Evolutionary conservation across 2,329 filamentous ascomycete species (phyloP).

Genomic region (Neofusicoccum kwambonambiense): DNA sequence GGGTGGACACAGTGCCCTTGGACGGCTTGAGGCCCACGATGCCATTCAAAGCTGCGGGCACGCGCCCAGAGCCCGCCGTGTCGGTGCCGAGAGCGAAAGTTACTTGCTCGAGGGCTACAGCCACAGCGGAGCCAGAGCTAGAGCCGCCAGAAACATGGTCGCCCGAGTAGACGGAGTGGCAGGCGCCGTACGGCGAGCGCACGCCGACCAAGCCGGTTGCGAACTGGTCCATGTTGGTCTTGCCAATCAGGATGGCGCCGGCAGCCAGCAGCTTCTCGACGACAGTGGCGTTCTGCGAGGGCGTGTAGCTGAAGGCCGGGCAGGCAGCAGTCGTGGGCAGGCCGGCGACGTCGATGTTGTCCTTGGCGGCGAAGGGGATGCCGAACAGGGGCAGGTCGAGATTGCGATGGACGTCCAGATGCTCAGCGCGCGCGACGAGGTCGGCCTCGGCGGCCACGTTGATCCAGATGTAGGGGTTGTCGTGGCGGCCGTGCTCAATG

Average conservation of each 20-base stretch:
- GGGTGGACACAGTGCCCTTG: slow-evolving; percentile 47
- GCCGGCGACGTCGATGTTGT: slow-evolving; percentile 51
- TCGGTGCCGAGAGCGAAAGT: slow-evolving; percentile 54
- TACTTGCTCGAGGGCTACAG: slow-evolving; percentile 49
- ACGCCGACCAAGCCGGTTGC: slow-evolving; percentile 58
- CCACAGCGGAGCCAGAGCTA: slow-evolving; percentile 52
- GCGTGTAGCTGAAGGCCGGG: slow-evolving; percentile 42
- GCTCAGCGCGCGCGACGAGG: neutral
- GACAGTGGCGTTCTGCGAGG: slow-evolving; percentile 44
- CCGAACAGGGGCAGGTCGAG: slow-evolving; percentile 47
- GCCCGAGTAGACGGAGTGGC: slow-evolving; percentile 51
- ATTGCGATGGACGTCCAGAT: neutral
- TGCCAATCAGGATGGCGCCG: slow-evolving; percentile 56
- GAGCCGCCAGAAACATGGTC: slow-evolving; percentile 54
- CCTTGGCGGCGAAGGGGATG: slow-evolving; percentile 54
- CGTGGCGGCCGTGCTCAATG: slow-evolving; percentile 23
- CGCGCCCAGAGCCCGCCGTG: slow-evolving; percentile 46
- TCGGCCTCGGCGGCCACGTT: neutral
- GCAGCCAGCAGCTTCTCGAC: slow-evolving; percentile 48
- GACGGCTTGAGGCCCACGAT: slow-evolving; percentile 50
- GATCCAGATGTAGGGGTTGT: slow-evolving; percentile 31
- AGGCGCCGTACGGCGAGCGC: slow-evolving; percentile 56
- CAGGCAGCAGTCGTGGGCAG: slow-evolving; percentile 50
- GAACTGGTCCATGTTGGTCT: slow-evolving; percentile 59
- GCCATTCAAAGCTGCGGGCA: slow-evolving; percentile 52